Percentiles rank a stretch among this genome's conserved stretches.
Evolutionary conservation across 768 basidiomycete genomes (phyloP).

Genomic region (Suillus occidentalis): DNA sequence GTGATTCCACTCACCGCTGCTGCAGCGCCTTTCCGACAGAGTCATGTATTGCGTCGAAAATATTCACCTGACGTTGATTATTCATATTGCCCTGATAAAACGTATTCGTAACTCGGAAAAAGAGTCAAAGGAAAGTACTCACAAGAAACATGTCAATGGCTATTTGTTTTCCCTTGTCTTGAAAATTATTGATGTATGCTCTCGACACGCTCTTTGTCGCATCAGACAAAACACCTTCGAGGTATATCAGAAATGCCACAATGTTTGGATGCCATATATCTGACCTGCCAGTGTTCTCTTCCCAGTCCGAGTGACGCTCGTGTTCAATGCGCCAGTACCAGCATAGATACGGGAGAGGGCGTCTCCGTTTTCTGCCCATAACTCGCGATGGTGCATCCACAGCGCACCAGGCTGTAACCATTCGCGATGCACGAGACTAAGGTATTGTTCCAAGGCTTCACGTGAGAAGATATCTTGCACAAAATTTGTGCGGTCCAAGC

Average conservation of each 20-base stretch:
- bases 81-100: conserved; percentile 83
- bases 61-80: conserved; percentile 81
- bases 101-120: conserved; percentile 10
- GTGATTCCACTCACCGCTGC: conserved; percentile 49
- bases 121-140: conserved; percentile 26
- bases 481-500: conserved; percentile 96
- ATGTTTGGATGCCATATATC: conserved; percentile 12
- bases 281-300: conserved; percentile 88
- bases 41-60: conserved; percentile 94
- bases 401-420: conserved; percentile 69
- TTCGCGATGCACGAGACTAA: conserved; percentile 73
- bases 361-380: conserved; percentile 98
- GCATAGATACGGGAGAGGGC: conserved; percentile 93
- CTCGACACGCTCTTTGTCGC: conserved; percentile 95
- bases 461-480: conserved; percentile 93
- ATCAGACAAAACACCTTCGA: conserved; percentile 82
- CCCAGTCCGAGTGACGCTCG: conserved; percentile 92
- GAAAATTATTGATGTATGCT: conserved; percentile 97
- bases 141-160: conserved; percentile 97
- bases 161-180: conserved; percentile 90
- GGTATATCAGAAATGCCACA: conserved; percentile 11
- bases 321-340: conserved; percentile 91
- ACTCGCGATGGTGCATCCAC: conserved; percentile 86
- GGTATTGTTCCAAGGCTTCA: conserved; percentile 77
- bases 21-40: conserved; percentile 72